Evolutionary conservation across 2,329 filamentous ascomycete species (phyloP).

Genomic region (Ophiostoma triangulosporum): DNA sequence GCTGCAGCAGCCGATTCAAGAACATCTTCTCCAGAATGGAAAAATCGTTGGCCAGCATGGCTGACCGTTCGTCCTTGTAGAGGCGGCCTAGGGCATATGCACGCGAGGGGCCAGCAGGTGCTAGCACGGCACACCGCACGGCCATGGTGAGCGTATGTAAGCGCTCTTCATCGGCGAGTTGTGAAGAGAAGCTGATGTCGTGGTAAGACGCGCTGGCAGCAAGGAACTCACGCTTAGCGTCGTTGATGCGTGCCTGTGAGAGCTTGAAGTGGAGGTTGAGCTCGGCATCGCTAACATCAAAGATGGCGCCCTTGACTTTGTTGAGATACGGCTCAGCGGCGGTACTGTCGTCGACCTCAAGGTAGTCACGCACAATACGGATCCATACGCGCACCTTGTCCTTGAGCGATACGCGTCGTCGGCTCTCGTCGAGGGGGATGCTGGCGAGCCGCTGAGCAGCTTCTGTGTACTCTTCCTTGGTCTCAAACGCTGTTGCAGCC

Average conservation of each 20-base stretch:
- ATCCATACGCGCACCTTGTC: slow-evolving; percentile 82
- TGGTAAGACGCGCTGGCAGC: slow-evolving; percentile 82
- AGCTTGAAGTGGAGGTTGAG: slow-evolving; percentile 77
- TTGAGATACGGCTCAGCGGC: slow-evolving; percentile 79
- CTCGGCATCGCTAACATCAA: slow-evolving; percentile 59
- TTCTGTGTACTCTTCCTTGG: slow-evolving; percentile 62
- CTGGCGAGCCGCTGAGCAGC: slow-evolving; percentile 69
- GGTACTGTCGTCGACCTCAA: slow-evolving; percentile 86
- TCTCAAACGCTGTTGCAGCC: slow-evolving; percentile 71
- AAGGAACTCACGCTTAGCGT: slow-evolving; percentile 80
- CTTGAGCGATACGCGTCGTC: slow-evolving; percentile 68
- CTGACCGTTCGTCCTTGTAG: slow-evolving; percentile 83
- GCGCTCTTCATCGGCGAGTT: slow-evolving; percentile 76
- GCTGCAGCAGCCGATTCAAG: slow-evolving; percentile 68
- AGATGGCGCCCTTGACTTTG: slow-evolving; percentile 86
- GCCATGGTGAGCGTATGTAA: slow-evolving; percentile 73
- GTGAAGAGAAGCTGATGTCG: slow-evolving; percentile 62
- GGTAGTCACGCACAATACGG: slow-evolving; percentile 82
- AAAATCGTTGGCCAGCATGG: slow-evolving; percentile 57
- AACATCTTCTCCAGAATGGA: slow-evolving; percentile 96
- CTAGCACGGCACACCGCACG: slow-evolving; percentile 83
- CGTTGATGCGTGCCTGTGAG: slow-evolving; percentile 82
- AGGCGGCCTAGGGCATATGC: slow-evolving; percentile 68
- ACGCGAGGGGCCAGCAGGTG: slow-evolving; percentile 76
- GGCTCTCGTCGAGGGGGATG: slow-evolving; percentile 79